Base-by-base conservation (phyloP, 2,329 filamentous ascomycete genomes). In the Trichoderma polysporum region DNA sequence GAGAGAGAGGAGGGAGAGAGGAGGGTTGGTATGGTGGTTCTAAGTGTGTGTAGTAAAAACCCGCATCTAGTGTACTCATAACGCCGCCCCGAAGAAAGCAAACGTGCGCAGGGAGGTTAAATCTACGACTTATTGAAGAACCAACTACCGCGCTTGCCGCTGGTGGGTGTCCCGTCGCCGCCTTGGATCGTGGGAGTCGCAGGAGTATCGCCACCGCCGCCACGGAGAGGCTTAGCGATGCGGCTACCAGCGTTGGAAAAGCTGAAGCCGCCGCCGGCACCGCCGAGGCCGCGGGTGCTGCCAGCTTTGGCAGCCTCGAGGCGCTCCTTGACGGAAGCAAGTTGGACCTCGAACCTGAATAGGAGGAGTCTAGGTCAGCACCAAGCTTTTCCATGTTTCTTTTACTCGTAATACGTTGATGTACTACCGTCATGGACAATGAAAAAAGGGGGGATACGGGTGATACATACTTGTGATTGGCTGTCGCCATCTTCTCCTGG, bases 401-500 rank as follows among this genome's bases (percentile, higher is more conserved):
- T 45, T 56, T 56, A 35, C 37, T 45, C 13, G 61, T 31, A 49
- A 31, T 25, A 25, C 10, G 13, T 50, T 67, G 74, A 80, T 73
- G 80, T 75, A 69, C 70, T 31, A 69, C 70, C 25, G 12, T 68
- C 33, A 29, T 37, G 33, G 33, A 31, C 39, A 59, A 37, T 47
- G 61, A 37, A 56, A 56, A 45, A 27, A 17, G 33, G 35, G 27
- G 29, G 39, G 33, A 37, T 22, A 2, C 22, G 37, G 67, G 66
- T 17, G 63, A 35, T 66, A 85, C 90, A 74, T 89, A 97, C 95
- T 96, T 91, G 82, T 98, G 94, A 79, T 97, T 99, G 47, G 95
- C 94, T 69, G 94, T 91, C 35, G 94, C 97, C 77, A 99, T 87
- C 83, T 99, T 99, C 84, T 99, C 95, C 82, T 99, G 95, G 76